Conservation (phyloP, 176 grass and related monocot species). For the Saccharum spontaneum region DNA sequence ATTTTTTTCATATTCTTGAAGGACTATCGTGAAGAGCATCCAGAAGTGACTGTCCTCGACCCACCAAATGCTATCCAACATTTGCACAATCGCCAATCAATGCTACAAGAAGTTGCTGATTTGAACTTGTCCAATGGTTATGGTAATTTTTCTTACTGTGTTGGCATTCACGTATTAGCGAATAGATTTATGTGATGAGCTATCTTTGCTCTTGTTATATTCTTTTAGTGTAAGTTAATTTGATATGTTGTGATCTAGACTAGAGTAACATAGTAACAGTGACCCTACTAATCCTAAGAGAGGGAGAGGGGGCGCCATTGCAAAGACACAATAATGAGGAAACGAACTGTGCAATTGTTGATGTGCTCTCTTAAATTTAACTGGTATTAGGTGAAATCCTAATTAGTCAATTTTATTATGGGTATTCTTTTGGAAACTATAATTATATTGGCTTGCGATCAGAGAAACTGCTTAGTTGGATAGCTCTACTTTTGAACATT, state of each 20-base stretch:
- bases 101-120: slow-evolving; percentile 86
- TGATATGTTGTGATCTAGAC: not conserved
- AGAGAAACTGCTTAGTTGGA: not conserved
- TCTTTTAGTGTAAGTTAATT: not conserved
- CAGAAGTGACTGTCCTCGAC: slow-evolving; percentile 81
- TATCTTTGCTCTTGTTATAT: not conserved
- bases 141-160: slow-evolving; percentile 47
- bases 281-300: not conserved
- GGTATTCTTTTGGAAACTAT: not conserved
- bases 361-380: not conserved
- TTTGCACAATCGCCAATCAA: slow-evolving; percentile 75
- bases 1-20: slow-evolving; percentile 30
- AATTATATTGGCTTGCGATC: not conserved
- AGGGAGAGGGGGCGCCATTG: not conserved
- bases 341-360: not conserved
- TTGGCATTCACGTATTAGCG: not conserved
- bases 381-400: not conserved
- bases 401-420: not conserved
- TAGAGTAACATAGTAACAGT: not conserved
- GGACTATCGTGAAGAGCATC: slow-evolving; percentile 74
- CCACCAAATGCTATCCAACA: slow-evolving; percentile 77
- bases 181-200: not conserved
- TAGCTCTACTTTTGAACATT: not conserved
- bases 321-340: not conserved
- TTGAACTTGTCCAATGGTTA: slow-evolving; percentile 67